These are phyloP conservation scores for Pythium brachiatum DNA, from an alignment of 352 stramenopile genomes.

Conservation along the genomic window DNA sequence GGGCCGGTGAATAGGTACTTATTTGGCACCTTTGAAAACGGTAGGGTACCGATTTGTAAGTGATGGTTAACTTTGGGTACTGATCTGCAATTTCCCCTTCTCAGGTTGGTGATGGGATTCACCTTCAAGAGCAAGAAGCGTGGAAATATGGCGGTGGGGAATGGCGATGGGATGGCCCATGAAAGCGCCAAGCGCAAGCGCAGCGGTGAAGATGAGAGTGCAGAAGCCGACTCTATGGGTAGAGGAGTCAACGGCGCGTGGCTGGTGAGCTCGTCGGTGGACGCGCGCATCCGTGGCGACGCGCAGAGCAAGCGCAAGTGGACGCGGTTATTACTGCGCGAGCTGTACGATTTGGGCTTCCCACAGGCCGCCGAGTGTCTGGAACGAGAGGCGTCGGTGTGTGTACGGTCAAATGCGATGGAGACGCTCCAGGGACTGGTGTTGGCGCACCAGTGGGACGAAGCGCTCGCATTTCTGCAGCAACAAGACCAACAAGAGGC, in stretches of 20 bases:
- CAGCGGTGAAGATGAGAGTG: slow-evolving; percentile 4
- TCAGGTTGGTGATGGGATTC: neutral
- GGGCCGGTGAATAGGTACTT: no score
- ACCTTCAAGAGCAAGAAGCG: slow-evolving; percentile 16
- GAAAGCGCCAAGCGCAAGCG: slow-evolving; percentile 27
- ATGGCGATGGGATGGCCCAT: neutral
- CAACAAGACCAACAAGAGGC: slow-evolving; percentile 3
- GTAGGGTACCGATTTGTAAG: no score
- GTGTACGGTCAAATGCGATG: slow-evolving; percentile 58
- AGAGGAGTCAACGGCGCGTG: neutral
- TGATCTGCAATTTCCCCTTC: no score
- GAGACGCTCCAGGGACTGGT: slow-evolving; percentile 44
- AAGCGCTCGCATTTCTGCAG: slow-evolving; percentile 43
- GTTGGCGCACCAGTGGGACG: slow-evolving; percentile 44
- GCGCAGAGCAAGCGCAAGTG: slow-evolving; percentile 45
- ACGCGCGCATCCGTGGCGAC: slow-evolving; percentile 17
- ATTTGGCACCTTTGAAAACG: no score
- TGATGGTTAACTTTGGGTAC: no score
- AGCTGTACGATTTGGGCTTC: slow-evolving; percentile 75
- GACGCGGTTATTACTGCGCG: slow-evolving; percentile 65
- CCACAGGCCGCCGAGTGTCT: slow-evolving; percentile 36
- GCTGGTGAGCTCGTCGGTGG: neutral
- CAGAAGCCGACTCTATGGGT: neutral
- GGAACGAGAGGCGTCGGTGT: slow-evolving; percentile 55
- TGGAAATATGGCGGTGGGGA: neutral